Evolutionary conservation across 148 eudicot genomes (phyloP).

Genomic region (Nepenthes mirabilis): DNA sequence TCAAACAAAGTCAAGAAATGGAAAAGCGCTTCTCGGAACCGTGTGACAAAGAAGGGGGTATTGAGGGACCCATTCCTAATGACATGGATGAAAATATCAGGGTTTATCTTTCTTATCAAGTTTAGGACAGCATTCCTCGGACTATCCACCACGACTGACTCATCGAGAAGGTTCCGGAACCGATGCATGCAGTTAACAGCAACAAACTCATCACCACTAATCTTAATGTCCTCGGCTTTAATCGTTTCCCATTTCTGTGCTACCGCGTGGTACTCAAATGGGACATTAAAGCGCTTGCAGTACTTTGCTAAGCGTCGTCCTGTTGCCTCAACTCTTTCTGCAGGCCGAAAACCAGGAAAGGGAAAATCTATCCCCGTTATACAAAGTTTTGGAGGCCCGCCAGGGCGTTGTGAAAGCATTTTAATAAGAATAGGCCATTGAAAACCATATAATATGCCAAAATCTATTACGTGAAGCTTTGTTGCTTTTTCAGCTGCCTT

Average conservation of each 20-base stretch:
- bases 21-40: conserved; percentile 13
- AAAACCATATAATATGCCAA: conserved; percentile 20
- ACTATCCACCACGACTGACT: conserved; percentile 5
- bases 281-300: conserved; percentile 21
- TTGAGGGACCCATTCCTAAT: conserved; percentile 9
- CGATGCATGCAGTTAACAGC: conserved; percentile 8
- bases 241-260: conserved; percentile 16
- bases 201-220: conserved; percentile 10
- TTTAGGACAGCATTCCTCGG: conserved; percentile 8
- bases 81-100: conserved; percentile 7
- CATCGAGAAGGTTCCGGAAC: conserved; percentile 7
- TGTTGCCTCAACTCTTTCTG: conserved; percentile 16
- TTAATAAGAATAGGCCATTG: conserved; percentile 28
- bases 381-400: conserved; percentile 12
- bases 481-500: conserved; percentile 15
- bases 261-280: conserved; percentile 16
- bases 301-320: conserved; percentile 21
- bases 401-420: conserved; percentile 11
- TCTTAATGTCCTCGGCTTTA: conserved; percentile 10
- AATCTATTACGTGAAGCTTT: conserved; percentile 19
- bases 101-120: conserved; percentile 7
- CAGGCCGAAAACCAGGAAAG: conserved; percentile 16
- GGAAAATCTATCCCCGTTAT: conserved; percentile 22
- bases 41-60: conserved; percentile 9
- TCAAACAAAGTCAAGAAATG: background rate